Conservation (phyloP, 148 eudicot species). For the Camellia granthamiana region DNA sequence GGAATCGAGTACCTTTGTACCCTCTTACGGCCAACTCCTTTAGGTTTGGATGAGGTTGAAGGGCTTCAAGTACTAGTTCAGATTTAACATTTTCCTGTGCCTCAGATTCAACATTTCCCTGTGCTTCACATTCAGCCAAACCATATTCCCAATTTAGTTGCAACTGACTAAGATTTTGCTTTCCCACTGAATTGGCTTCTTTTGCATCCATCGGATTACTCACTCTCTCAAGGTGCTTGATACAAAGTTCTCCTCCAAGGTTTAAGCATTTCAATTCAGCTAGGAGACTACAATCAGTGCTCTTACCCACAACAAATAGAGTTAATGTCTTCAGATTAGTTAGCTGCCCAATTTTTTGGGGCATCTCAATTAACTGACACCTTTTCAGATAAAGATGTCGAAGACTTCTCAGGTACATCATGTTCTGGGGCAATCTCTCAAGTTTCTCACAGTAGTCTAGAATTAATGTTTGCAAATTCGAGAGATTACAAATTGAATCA, state of each 20-base stretch:
- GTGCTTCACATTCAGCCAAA: not conserved
- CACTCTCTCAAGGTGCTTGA: conserved; percentile 9
- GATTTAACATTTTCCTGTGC: not conserved
- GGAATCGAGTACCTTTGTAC: too few species aligned
- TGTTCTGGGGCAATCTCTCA: too few species aligned
- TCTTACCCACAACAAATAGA: not conserved
- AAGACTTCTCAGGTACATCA: too few species aligned
- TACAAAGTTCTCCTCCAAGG: not conserved
- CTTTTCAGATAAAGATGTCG: too few species aligned
- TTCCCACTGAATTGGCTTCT: too few species aligned
- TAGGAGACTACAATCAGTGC: not conserved
- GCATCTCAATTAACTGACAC: too few species aligned
- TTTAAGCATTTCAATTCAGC: not conserved
- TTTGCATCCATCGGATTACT: not conserved
- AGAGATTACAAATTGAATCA: not conserved
- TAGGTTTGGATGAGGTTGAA: too few species aligned
- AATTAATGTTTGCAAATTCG: not conserved
- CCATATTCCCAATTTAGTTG: too few species aligned
- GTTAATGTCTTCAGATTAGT: not conserved
- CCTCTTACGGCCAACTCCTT: too few species aligned
- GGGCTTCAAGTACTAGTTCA: not conserved
- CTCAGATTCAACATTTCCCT: not conserved
- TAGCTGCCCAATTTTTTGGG: too few species aligned
- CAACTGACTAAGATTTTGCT: too few species aligned
- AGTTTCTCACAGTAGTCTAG: too few species aligned